phyloP scores from a whole-genome alignment of 2,329 filamentous ascomycete species.

The Exophiala bonariae region DNA sequence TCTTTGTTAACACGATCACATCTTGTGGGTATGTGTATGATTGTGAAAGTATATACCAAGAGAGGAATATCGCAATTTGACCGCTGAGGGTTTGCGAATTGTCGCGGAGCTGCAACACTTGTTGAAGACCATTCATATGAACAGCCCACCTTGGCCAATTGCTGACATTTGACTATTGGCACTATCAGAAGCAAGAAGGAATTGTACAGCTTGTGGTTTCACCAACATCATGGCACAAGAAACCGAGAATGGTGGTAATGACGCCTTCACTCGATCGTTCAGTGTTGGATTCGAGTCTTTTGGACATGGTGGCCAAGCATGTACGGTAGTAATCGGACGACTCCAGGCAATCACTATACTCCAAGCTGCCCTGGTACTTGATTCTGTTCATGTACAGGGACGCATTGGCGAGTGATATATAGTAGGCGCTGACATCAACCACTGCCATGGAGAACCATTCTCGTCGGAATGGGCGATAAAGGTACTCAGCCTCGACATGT shows the following conservation, averaged over 20 bases:
- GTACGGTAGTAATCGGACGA: constrained; percentile 26
- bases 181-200: too few species aligned
- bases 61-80: constrained; percentile 5
- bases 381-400: constrained; percentile 30
- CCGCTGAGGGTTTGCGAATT: constrained; percentile 18
- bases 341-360: constrained; percentile 27
- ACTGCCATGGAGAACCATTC: constrained; percentile 32
- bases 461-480: constrained; percentile 30
- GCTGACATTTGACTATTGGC: constrained; percentile 22
- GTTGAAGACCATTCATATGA: constrained; percentile 27
- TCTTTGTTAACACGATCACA: too few species aligned
- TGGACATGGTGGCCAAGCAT: constrained; percentile 24
- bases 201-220: too few species aligned
- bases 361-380: constrained; percentile 16
- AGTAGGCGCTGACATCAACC: constrained; percentile 27
- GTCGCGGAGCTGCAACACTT: constrained; percentile 23
- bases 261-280: constrained; percentile 24
- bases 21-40: too few species aligned
- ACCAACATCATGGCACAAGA: constrained; percentile 31
- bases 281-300: constrained; percentile 20
- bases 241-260: constrained; percentile 25
- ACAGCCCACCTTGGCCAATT: constrained; percentile 25
- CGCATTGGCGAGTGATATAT: constrained; percentile 29
- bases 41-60: constrained; percentile 2
- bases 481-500: constrained; percentile 19